Conservation (phyloP, 805 yeast genomes). For the Barnettozyma populi region DNA sequence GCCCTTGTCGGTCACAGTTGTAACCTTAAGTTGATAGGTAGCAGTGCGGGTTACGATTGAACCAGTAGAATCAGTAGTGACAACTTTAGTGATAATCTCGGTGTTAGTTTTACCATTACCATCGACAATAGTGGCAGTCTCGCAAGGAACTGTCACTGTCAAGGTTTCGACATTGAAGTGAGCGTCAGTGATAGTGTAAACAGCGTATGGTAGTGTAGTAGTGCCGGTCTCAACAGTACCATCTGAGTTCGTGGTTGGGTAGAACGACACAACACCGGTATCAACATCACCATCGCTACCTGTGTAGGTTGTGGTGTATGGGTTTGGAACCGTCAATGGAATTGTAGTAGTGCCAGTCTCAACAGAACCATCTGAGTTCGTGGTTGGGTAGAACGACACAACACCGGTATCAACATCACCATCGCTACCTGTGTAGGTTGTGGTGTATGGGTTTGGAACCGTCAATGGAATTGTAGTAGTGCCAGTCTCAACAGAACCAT, state of each 20-base stretch:
- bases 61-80: slow-evolving; percentile 4
- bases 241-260: slow-evolving; percentile 1
- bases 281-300: not conserved
- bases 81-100: slow-evolving; percentile 1
- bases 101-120: slow-evolving; percentile 1
- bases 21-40: slow-evolving; percentile 2
- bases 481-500: not conserved
- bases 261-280: slow-evolving; percentile 3
- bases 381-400: slow-evolving; percentile 6
- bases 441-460: not conserved
- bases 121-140: not conserved
- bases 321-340: not conserved
- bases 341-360: slow-evolving; percentile 6
- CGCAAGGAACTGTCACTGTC: slow-evolving; percentile 6
- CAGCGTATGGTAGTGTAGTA: not conserved
- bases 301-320: slow-evolving; percentile 7
- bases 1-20: slow-evolving; percentile 4
- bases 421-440: slow-evolving; percentile 4
- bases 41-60: not conserved
- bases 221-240: slow-evolving; percentile 13
- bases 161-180: slow-evolving; percentile 1
- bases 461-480: not conserved
- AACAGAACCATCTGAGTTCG: not conserved
- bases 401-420: not conserved
- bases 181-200: slow-evolving; percentile 1